A percentile compares a stretch with the other conserved stretches of the same genome.
phyloP scores from a whole-genome alignment of 768 basidiomycete genomes.

The Crepidotus variabilis region DNA sequence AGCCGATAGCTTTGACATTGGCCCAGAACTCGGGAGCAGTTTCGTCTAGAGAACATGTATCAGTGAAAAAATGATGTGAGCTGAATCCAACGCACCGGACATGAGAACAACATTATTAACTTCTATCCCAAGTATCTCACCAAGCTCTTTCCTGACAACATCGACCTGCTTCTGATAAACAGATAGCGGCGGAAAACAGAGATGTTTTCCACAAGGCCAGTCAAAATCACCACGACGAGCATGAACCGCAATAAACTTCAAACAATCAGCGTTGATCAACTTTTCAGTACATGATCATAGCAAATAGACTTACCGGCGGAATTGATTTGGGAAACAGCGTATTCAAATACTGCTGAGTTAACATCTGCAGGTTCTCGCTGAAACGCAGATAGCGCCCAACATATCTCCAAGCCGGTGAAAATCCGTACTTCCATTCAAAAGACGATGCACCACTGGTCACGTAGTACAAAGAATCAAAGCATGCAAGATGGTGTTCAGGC shows the following conservation, averaged over 20 bases:
- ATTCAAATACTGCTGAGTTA: slow-evolving; percentile 25
- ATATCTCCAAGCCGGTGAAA: slow-evolving; percentile 38
- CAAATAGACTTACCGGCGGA: slow-evolving; percentile 8
- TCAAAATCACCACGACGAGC: slow-evolving; percentile 44
- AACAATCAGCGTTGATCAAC: background rate
- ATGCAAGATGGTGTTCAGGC: slow-evolving; percentile 27
- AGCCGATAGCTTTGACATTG: slow-evolving; percentile 35
- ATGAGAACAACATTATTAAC: slow-evolving; percentile 40
- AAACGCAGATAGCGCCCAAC: slow-evolving; percentile 35
- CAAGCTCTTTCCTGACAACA: slow-evolving; percentile 32
- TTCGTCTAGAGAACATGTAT: slow-evolving; percentile 30
- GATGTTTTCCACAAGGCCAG: slow-evolving; percentile 21
- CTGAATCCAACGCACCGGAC: slow-evolving; percentile 25
- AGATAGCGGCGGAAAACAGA: slow-evolving; percentile 38
- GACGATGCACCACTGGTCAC: slow-evolving; percentile 20
- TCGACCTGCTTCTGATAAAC: slow-evolving; percentile 32
- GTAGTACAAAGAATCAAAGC: slow-evolving; percentile 31
- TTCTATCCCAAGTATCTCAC: slow-evolving; percentile 22
- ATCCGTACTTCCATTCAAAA: slow-evolving; percentile 29
- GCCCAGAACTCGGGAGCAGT: slow-evolving; percentile 37
- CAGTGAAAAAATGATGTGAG: background rate
- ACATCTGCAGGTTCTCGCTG: slow-evolving; percentile 23
- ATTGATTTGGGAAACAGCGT: slow-evolving; percentile 24
- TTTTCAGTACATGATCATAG: slow-evolving; percentile 20
- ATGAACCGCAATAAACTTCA: slow-evolving; percentile 42